Base-by-base conservation (phyloP, 495 filamentous ascomycete species). In the Bombardia bombarda region DNA sequence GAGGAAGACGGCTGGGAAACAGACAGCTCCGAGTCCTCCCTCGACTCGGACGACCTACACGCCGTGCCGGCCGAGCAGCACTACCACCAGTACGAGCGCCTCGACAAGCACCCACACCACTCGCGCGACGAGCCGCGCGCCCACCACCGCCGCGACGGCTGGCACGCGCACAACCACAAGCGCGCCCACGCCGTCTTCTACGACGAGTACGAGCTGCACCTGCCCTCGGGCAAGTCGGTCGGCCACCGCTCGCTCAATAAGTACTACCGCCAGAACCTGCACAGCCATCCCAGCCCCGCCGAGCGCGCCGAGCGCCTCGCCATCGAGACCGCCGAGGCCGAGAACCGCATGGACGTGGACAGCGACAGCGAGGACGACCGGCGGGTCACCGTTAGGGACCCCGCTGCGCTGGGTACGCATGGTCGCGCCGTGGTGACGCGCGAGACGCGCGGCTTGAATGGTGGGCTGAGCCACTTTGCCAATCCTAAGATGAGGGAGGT, bases 251-350 rank as follows among this genome's bases (percentile, higher is more conserved):
- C 86, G 7, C 68, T 94, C 13, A 80, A 83, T 46, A 76, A 73
- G 40, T 96, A 95, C 64, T 98, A 79, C 64, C 84, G 87, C 38
- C 92, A 98, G 67, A 96, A 97, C 64, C 69, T 97, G 25, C 83
- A 86, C 68, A 83, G 72, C 61, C 77, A 93, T 65, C 86, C 86
- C 3, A 76, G 81, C 4, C 61, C 77, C 0, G 76, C 78, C 13
- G 88, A 93, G 58, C 76, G 75, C 33, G 64, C 16, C 21, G 42
- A 77, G 67, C 60, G 68, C 60, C 47, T 71, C 42, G 76, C 77
- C 24, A 70, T 75, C 18, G 74, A 80, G 47, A 69, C 61, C 3
- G 58, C 53, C 12, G 45, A 60, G 35, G 43, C 43, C 7, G 52
- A 57, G 25, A 50, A 52, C 25, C 49, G 17, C 18, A 60, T 56